Conservation (phyloP, 129 eudicot genomes). For the Flaveria ramosissima region DNA sequence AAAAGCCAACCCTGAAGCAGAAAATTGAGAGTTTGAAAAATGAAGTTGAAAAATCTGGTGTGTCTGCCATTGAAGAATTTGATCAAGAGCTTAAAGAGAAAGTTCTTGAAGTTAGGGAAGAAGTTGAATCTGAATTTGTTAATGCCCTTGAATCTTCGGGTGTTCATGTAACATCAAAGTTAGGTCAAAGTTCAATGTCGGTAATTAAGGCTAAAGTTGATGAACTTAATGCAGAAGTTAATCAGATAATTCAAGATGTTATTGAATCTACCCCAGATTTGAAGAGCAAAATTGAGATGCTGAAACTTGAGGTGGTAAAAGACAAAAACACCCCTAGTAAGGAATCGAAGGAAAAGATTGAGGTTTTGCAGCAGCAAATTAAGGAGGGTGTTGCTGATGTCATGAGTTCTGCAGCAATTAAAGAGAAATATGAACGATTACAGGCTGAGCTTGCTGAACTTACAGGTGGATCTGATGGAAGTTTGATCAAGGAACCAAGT, state of each 20-base stretch:
- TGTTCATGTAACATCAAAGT: conserved; percentile 44
- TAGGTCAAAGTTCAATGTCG: conserved; percentile 32
- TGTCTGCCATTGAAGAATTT: conserved; percentile 37
- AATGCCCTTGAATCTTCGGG: conserved; percentile 49
- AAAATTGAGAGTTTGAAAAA: conserved; percentile 52
- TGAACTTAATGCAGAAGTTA: conserved; percentile 51
- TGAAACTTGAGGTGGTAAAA: conserved; percentile 53
- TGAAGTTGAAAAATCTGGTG: conserved; percentile 53
- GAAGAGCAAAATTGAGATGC: conserved; percentile 55
- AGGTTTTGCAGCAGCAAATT: conserved; percentile 51
- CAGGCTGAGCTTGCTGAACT: conserved; percentile 53
- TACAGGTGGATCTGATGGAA: conserved; percentile 49
- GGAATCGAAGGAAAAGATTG: conserved; percentile 60
- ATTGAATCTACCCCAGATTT: conserved; percentile 57
- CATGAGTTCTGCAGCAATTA: conserved; percentile 46
- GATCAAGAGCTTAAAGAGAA: conserved; percentile 53
- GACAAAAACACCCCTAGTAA: conserved; percentile 51
- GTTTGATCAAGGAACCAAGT: conserved; percentile 37
- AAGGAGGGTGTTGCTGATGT: conserved; percentile 60
- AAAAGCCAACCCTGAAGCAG: conserved; percentile 56
- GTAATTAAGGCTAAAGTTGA: conserved; percentile 44
- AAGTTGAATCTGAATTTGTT: conserved; percentile 54
- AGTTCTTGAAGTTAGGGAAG: conserved; percentile 49
- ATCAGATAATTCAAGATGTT: conserved; percentile 48
- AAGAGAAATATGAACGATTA: conserved; percentile 55